Evolutionary conservation across 768 basidiomycete species (phyloP).

Genomic region (Pisolithus tinctorius): DNA sequence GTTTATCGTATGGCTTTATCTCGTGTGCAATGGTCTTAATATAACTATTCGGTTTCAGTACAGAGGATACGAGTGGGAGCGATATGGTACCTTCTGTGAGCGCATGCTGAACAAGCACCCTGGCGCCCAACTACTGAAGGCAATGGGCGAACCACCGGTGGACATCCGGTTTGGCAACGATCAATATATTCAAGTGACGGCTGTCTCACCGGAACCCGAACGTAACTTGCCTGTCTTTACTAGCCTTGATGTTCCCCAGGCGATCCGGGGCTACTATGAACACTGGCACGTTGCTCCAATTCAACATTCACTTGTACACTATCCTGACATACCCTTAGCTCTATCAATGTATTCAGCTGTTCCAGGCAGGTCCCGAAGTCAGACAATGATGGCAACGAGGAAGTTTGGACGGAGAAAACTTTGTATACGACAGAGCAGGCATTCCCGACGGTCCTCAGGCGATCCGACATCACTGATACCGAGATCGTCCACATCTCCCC

Average conservation of each 20-base stretch:
- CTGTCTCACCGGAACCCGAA: constrained; percentile 83
- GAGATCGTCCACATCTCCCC: constrained; percentile 78
- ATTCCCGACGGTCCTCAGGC: constrained; percentile 86
- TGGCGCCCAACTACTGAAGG: constrained; percentile 72
- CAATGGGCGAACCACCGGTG: constrained; percentile 66
- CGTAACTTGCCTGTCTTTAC: constrained; percentile 70
- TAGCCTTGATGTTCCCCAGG: constrained; percentile 73
- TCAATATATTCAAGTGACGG: constrained; percentile 84
- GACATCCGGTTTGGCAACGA: constrained; percentile 74
- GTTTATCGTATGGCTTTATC: constrained; percentile 62
- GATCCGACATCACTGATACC: constrained; percentile 76
- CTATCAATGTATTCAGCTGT: constrained; percentile 77
- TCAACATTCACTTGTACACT: background rate
- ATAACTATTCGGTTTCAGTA: constrained; percentile 43
- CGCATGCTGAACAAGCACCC: constrained; percentile 88
- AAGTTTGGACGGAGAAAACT: constrained; percentile 86
- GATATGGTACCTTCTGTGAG: constrained; percentile 84
- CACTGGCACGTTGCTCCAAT: constrained; percentile 49
- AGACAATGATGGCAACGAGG: constrained; percentile 59
- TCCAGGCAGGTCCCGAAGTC: constrained; percentile 61
- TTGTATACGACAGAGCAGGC: constrained; percentile 79
- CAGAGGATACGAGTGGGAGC: constrained; percentile 94
- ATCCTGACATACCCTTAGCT: constrained; percentile 38
- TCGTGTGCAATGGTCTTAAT: background rate
- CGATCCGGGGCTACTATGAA: constrained; percentile 82